Base-by-base conservation (phyloP, 306 rosid genomes). In the Corylus avellana region DNA sequence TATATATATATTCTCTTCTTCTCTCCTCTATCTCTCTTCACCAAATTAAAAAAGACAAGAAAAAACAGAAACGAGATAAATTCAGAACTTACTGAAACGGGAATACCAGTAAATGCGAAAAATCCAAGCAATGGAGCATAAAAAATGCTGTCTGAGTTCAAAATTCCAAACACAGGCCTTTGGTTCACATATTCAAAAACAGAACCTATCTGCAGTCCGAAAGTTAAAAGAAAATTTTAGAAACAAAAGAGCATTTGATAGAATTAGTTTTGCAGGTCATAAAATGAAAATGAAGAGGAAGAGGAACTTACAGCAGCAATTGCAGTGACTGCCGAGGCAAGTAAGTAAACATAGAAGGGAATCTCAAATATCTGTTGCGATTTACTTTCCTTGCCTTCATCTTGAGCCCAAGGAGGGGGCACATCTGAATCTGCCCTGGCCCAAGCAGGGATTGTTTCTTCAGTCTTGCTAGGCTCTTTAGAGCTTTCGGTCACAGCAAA, bases 101-200 rank as follows among this genome's bases (percentile, higher is more conserved):
- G 99, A 86, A 91, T 84, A 82, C 99, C 98, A 3, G 99, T 90
- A 68, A 96, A 74, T 68, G 92, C 85, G 57, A 96, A 96, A 66
- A 96, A 96, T 20, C 96, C 99, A 71, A 96, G 98, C 88, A 96
- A 51, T 32, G 98, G 99, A 79, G 90, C 91, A 81, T 96, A 96
- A 39, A 96, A 93, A 27, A 90, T 72, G 77, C 96, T 93, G 84
- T 96, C 98, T 1, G 96, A 83, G 51, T 76, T 58, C 80, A 96
- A 80, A 73, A 93, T 72, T 61, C 99, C 99, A 47, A 96, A 96
- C 9, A 93, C 96, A 1, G 98, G 98, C 81, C 50, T 93, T 53
- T 90, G 89, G 77, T 96, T 96, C 72, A 84, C 93, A 70, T 91
- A 96, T 91, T 96, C 98, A 75, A 96, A 96, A 25, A 96, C 76